Base-by-base conservation (phyloP, 73 alveolate species). In the Paramecium sexaurelia region DNA sequence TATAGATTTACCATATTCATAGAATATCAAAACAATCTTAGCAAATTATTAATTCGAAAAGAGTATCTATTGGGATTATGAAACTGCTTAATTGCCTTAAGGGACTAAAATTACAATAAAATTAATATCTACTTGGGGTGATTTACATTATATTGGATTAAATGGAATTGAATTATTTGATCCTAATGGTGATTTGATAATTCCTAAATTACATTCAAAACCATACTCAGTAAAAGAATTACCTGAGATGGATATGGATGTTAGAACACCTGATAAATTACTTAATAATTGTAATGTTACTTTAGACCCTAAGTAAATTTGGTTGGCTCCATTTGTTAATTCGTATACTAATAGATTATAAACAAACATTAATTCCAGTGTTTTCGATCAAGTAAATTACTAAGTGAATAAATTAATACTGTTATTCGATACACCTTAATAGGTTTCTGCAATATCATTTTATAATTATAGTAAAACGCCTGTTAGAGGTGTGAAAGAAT, bases 391-490 rank as follows among this genome's bases (percentile, higher is more conserved):
- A n/a, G 45, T 35, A 2, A 35, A 32, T 11, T 73, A 27, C 40
- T 69, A 61, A 84, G 92, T 71, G 55, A 94, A 85, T 75, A 92
- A 85, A 69, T 93, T 96, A 2, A 78, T 41, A n/a, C 24, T 96
- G 20, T 55, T 87, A 39, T 95, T 95, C 57, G 97, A 94, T 29
- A 22, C 94, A 22, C 97, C 97, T 17, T 84, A 92, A 7, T 51
- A 87, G 9, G 87, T 96, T 9, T 55, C 96, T 7, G 94, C 92
- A 6, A 92, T 96, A 7, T 87, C 89, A 32, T 29, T 96, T 15
- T 96, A 97, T 97, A 96, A 96, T 55, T 96, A 96, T 55, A 29
- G 97, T 13, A 96, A 95, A 78, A 95, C 99, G 4, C 96, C 97
- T 22, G 22, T 94, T 27, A 84, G 99, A 84, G 99, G 98, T 6